phyloP scores from a whole-genome alignment of 768 basidiomycete species.

The Obba rivulosa region DNA sequence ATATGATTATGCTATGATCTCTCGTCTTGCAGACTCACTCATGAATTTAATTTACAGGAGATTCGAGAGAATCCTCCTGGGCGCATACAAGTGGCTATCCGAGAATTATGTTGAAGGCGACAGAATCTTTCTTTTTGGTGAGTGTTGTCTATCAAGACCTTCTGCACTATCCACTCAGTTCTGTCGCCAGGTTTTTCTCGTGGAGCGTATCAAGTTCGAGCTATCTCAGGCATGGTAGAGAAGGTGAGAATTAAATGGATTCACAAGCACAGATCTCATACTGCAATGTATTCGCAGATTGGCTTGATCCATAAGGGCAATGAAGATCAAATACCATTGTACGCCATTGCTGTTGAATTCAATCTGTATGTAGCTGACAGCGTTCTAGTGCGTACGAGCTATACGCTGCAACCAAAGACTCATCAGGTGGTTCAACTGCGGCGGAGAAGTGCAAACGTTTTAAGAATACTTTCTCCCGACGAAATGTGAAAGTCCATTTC shows the following conservation, averaged over 20 bases:
- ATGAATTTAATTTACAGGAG: constrained; percentile 5
- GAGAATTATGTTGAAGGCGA: constrained; percentile 27
- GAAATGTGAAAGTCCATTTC: constrained; percentile 25
- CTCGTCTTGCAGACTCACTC: neutral
- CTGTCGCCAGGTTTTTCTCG: constrained; percentile 33
- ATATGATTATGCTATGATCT: neutral
- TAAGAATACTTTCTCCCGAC: constrained; percentile 22
- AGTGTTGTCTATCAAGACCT: neutral
- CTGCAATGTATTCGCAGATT: constrained; percentile 17
- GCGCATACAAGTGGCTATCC: constrained; percentile 29
- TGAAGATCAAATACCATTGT: constrained; percentile 28
- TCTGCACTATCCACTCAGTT: neutral
- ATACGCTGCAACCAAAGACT: constrained; percentile 2
- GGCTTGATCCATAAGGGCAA: constrained; percentile 27
- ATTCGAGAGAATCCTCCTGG: constrained; percentile 13
- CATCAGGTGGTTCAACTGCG: neutral
- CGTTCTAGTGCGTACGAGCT: constrained; percentile 12
- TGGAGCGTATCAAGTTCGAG: constrained; percentile 37
- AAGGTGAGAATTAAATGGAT: constrained; percentile 19
- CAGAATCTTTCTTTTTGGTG: constrained; percentile 32
- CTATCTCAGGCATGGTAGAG: constrained; percentile 37
- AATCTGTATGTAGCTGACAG: neutral
- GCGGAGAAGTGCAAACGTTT: constrained; percentile 9
- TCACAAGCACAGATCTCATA: too few relatives aligned
- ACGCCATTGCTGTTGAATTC: neutral